Evolutionary conservation across 192 early-diverging fungal species (phyloP).

Genomic region (Entomortierella lignicola): DNA sequence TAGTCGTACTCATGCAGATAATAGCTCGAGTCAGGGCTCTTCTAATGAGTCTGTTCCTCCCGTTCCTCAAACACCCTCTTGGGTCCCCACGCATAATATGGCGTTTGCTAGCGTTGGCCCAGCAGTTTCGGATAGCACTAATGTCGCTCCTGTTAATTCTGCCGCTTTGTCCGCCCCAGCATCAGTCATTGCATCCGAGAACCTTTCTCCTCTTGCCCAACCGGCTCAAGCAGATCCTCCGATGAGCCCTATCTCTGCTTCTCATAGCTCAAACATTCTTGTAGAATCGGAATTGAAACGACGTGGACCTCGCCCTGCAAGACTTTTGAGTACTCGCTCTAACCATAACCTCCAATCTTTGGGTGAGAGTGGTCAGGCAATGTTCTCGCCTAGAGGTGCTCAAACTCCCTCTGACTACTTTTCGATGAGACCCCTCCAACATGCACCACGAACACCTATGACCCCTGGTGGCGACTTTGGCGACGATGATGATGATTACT

Average conservation of each 20-base stretch:
- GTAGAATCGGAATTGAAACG: conserved; percentile 43
- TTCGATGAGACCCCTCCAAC: conserved; percentile 47
- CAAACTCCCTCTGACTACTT: conserved; percentile 31
- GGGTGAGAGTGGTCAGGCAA: conserved; percentile 16
- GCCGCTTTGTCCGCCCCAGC: conserved; percentile 5
- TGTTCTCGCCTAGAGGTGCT: conserved; percentile 42
- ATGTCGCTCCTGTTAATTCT: not conserved
- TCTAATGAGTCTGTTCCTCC: conserved; percentile 41
- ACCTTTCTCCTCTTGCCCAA: not conserved
- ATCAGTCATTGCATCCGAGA: not conserved
- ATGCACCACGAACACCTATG: conserved; percentile 46
- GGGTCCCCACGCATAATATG: conserved; percentile 49
- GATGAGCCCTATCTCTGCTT: conserved; percentile 9
- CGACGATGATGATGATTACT: conserved; percentile 51
- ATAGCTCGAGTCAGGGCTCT: conserved; percentile 26
- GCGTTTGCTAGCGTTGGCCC: conserved; percentile 6
- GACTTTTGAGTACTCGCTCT: conserved; percentile 44
- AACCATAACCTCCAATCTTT: conserved; percentile 38
- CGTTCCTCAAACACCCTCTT: conserved; percentile 46
- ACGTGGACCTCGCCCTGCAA: conserved; percentile 46
- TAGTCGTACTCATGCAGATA: conserved; percentile 34
- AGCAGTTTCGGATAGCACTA: not conserved
- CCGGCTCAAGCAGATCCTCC: conserved; percentile 4
- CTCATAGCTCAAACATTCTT: not conserved
- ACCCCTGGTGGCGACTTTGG: conserved; percentile 40